Conservation (phyloP, 2,329 filamentous ascomycete genomes). For the Metarhizium rileyi region DNA sequence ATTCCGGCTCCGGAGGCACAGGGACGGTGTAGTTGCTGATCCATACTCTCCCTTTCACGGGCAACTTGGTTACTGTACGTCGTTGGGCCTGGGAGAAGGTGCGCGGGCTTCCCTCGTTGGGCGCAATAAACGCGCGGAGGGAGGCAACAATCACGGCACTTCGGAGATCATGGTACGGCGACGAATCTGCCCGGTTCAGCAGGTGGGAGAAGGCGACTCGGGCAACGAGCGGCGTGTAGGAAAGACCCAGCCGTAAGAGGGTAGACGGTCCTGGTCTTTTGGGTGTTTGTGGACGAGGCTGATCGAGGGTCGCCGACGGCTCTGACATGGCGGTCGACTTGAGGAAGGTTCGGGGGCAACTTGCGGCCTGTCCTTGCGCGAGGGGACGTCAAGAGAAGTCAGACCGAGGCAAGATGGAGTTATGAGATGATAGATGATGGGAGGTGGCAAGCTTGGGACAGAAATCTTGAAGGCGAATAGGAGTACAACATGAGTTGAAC, state of each 20-base stretch:
- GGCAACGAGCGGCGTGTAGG: conserved; percentile 51
- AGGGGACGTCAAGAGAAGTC: not conserved
- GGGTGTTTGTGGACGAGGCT: not conserved
- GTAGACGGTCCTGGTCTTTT: not conserved
- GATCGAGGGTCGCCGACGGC: not conserved
- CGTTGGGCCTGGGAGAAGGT: conserved; percentile 55
- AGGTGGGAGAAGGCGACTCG: conserved; percentile 41
- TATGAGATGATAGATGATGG: too few relatives aligned
- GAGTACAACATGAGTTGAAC: too few relatives aligned
- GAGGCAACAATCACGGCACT: conserved; percentile 65
- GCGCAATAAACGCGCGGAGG: conserved; percentile 53
- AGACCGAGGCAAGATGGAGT: not conserved
- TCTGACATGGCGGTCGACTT: not conserved
- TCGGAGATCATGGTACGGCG: conserved; percentile 67
- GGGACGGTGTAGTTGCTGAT: conserved; percentile 60
- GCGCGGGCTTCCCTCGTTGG: conserved; percentile 25
- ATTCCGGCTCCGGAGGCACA: conserved; percentile 41
- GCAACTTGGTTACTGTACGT: conserved; percentile 50
- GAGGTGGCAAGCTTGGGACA: too few relatives aligned
- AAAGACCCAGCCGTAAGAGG: conserved; percentile 36
- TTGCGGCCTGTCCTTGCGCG: too few relatives aligned
- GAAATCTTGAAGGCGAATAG: too few relatives aligned
- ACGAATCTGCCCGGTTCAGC: conserved; percentile 58
- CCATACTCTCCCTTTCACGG: conserved; percentile 74
- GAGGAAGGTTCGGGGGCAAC: not conserved